Evolutionary conservation across 1,284 basidiomycete species (phyloP).

Genomic region (Quambalaria eucalypti): DNA sequence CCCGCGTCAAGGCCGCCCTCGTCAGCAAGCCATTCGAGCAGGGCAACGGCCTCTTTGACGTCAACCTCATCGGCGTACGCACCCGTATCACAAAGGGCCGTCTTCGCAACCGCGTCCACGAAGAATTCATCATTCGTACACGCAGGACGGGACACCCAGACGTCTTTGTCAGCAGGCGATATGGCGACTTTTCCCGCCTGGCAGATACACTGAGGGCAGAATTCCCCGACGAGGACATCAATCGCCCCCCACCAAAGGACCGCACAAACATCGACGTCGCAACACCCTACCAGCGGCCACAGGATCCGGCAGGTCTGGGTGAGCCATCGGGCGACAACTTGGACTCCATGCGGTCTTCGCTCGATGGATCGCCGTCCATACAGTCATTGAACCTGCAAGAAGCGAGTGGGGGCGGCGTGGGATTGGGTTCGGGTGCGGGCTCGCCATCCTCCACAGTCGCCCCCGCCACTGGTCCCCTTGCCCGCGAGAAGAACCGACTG

Average conservation of each 20-base stretch:
- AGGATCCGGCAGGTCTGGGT: not conserved
- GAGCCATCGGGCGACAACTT: not conserved
- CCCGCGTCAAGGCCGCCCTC: conserved; percentile 21
- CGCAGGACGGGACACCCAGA: conserved; percentile 63
- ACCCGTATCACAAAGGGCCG: conserved; percentile 28
- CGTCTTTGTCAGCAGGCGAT: conserved; percentile 79
- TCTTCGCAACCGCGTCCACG: conserved; percentile 29
- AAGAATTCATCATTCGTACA: conserved; percentile 86
- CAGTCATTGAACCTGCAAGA: too few relatives aligned
- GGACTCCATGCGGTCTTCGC: not conserved
- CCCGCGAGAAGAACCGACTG: conserved; percentile 78
- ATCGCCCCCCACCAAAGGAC: conserved; percentile 33
- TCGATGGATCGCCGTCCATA: not conserved
- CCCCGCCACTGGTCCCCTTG: conserved; percentile 11
- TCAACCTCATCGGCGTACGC: conserved; percentile 41
- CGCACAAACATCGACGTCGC: conserved; percentile 23
- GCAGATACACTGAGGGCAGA: conserved; percentile 33
- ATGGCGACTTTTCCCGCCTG: conserved; percentile 72
- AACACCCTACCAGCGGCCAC: too few relatives aligned
- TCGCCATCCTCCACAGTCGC: not conserved
- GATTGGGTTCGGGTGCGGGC: not conserved
- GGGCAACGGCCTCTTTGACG: conserved; percentile 19
- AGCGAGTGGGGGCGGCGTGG: too few relatives aligned
- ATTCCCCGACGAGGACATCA: conserved; percentile 32
- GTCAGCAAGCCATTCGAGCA: conserved; percentile 2